Conservation (phyloP, 495 filamentous ascomycete genomes). For the Talaromyces ruber region DNA sequence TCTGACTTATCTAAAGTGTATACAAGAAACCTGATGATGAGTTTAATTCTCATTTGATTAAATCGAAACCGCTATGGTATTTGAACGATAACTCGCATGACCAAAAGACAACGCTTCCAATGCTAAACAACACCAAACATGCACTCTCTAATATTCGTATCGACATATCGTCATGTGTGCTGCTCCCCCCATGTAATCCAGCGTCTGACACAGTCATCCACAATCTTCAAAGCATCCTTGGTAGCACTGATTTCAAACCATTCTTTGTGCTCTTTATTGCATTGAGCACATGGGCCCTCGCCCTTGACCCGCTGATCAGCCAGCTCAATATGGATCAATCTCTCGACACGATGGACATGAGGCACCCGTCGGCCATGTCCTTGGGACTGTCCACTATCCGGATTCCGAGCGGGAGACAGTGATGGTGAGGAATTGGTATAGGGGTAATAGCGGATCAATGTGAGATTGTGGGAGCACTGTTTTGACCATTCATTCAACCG, state of each 20-base stretch:
- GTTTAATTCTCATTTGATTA: neutral
- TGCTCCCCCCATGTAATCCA: constrained; percentile 78
- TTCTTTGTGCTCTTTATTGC: constrained; percentile 83
- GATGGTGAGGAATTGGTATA: constrained; percentile 53
- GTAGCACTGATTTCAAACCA: constrained; percentile 90
- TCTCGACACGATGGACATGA: constrained; percentile 81
- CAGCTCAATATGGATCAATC: constrained; percentile 86
- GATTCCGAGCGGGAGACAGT: constrained; percentile 9
- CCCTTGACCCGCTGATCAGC: constrained; percentile 58
- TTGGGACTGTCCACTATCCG: constrained; percentile 11
- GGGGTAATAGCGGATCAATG: constrained; percentile 86
- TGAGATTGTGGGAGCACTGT: constrained; percentile 83
- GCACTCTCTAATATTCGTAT: neutral
- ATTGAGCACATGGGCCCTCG: constrained; percentile 62
- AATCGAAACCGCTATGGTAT: neutral
- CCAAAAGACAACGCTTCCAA: neutral
- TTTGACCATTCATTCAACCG: constrained; percentile 86
- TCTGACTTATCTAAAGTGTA: neutral
- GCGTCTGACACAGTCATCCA: constrained; percentile 77
- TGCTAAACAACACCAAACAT: neutral
- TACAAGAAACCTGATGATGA: neutral
- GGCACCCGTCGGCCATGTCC: constrained; percentile 61
- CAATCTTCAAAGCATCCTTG: constrained; percentile 56
- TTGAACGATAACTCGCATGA: neutral
- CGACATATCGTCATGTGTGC: neutral